Conservation (phyloP, 352 stramenopile species). For the Globisporangium nunn region DNA sequence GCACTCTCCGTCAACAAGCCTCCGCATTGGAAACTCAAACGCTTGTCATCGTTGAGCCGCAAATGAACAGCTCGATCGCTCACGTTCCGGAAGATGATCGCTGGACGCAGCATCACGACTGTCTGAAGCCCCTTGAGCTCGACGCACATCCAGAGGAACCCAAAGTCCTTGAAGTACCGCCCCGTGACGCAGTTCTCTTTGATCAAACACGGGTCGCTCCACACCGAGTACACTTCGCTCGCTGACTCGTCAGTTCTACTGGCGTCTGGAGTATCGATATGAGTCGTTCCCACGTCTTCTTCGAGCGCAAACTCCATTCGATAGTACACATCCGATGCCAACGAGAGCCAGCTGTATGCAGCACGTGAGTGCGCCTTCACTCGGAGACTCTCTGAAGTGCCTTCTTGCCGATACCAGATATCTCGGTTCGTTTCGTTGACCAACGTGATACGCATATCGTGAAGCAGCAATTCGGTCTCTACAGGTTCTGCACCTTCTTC, state of each 20-base stretch:
- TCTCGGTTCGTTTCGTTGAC: constrained; percentile 32
- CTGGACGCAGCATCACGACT: constrained; percentile 43
- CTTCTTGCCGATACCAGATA: constrained; percentile 63
- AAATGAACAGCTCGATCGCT: constrained; percentile 30
- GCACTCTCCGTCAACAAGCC: background rate
- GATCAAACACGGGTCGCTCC: constrained; percentile 63
- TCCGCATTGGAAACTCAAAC: background rate
- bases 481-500: background rate
- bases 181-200: constrained; percentile 53
- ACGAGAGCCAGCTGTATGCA: constrained; percentile 68
- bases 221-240: constrained; percentile 15
- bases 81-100: constrained; percentile 37
- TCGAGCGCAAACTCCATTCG: constrained; percentile 49
- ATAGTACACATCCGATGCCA: constrained; percentile 37
- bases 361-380: constrained; percentile 22
- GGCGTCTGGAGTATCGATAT: background rate
- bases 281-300: constrained; percentile 5
- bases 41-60: constrained; percentile 23
- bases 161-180: constrained; percentile 35
- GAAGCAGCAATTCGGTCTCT: constrained; percentile 22
- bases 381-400: constrained; percentile 44
- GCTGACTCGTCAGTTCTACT: background rate
- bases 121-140: constrained; percentile 50
- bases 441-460: constrained; percentile 53
- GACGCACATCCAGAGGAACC: constrained; percentile 68